These are phyloP conservation scores for Erythrophleum ivorense DNA, from an alignment of 331 rosid species.

Conservation along the genomic window DNA sequence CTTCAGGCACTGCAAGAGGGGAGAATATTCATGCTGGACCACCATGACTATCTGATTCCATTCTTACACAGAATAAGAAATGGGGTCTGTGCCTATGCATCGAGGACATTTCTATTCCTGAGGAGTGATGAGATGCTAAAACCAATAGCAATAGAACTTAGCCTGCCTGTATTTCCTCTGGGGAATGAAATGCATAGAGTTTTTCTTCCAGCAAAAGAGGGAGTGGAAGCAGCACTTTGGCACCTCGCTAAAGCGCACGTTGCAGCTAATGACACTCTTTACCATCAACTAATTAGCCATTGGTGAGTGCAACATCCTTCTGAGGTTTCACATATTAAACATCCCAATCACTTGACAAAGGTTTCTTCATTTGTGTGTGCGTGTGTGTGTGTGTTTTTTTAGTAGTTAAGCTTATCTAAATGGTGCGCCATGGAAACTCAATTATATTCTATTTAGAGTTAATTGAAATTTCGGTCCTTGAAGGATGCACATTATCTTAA, in stretches of 20 bases:
- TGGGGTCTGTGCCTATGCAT: constrained; percentile 61
- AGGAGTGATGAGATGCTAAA: constrained; percentile 62
- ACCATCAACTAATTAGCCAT: constrained; percentile 74
- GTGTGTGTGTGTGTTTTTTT: too few species aligned
- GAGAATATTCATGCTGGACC: constrained; percentile 68
- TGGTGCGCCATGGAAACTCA: too few species aligned
- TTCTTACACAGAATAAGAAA: constrained; percentile 59
- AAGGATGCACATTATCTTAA: too few species aligned
- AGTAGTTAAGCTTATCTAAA: too few species aligned
- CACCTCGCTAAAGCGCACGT: constrained; percentile 82
- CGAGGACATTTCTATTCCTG: constrained; percentile 71
- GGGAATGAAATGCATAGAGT: constrained; percentile 43
- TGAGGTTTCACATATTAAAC: neutral
- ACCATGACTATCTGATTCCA: constrained; percentile 75
- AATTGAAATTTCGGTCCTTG: too few species aligned
- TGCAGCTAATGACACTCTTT: constrained; percentile 64
- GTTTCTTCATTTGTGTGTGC: neutral
- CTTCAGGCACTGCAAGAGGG: constrained; percentile 58
- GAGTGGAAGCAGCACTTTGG: constrained; percentile 72
- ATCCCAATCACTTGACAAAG: neutral
- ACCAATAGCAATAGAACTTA: constrained; percentile 79
- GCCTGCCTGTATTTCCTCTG: constrained; percentile 44
- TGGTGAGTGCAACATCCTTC: constrained; percentile 57
- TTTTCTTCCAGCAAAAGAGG: constrained; percentile 60
- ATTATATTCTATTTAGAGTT: too few species aligned